These are phyloP conservation scores for Blastobotrys robertii DNA, from an alignment of 805 yeast genomes.

Conservation along the genomic window DNA sequence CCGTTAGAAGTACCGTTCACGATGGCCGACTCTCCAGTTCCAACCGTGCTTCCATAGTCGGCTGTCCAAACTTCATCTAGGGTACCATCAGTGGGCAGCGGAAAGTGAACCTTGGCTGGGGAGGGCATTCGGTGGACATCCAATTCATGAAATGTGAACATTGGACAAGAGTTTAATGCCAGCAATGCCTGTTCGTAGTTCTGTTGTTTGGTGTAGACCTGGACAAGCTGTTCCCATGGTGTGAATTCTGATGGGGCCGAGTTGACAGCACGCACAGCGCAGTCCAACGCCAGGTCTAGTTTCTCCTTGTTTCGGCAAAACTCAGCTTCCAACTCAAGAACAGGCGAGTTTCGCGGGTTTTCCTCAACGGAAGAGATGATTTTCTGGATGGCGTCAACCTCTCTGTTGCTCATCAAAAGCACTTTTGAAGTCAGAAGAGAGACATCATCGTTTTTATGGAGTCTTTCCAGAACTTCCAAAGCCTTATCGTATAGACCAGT, in stretches of 20 bases:
- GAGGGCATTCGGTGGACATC: conserved; percentile 38
- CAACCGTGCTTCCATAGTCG: conserved; percentile 3
- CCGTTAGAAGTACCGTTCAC: conserved; percentile 22
- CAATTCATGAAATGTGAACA: conserved; percentile 40
- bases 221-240: conserved; percentile 58
- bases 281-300: conserved; percentile 45
- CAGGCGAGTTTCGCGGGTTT: conserved; percentile 46
- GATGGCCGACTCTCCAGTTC: conserved; percentile 1
- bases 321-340: conserved; percentile 53
- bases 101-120: conserved; percentile 37
- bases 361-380: conserved; percentile 33
- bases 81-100: conserved; percentile 46
- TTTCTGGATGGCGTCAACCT: conserved; percentile 37
- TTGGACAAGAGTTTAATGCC: conserved; percentile 67
- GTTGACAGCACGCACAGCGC: conserved; percentile 52
- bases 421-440: conserved; percentile 35
- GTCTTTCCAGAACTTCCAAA: conserved; percentile 44
- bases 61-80: conserved; percentile 40
- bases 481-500: conserved; percentile 59
- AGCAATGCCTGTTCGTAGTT: conserved; percentile 53
- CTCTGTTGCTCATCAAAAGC: conserved; percentile 34
- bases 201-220: conserved; percentile 46
- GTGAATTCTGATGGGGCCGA: conserved; percentile 69
- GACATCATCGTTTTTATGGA: conserved; percentile 43
- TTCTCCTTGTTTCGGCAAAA: conserved; percentile 48